Evolutionary conservation across 2,329 filamentous ascomycete genomes (phyloP), one percentile per base, ranked within the genome.

Genomic region (Cladosporium sp.): DNA sequence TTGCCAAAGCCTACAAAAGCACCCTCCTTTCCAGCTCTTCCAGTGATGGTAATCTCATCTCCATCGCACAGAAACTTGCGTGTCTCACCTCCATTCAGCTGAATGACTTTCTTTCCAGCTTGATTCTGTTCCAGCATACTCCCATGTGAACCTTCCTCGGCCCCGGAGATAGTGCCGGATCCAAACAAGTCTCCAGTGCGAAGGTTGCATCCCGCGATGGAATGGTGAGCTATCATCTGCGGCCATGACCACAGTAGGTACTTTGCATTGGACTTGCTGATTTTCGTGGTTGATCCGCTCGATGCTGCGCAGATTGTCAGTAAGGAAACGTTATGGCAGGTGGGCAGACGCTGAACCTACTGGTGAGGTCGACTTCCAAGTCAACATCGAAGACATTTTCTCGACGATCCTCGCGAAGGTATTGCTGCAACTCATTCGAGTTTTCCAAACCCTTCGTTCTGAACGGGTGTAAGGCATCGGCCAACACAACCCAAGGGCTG

Each of bases 401-500:
- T 52, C 62, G 20, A 59, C 56, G 1, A 54, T 43, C 6, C 40
- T 35, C 12, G 48, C 50, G 8, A 56, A 60, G 53, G 49, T 62
- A 62, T 36, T 53, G 55, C 38, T 59, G 60, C 3, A 60, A 56
- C 19, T 49, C 12, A 6, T 59, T 59, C 42, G 62, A 55, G 35
- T 64, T 60, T 22, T 51, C 55, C 4, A 60, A 55, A 18, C 60
- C 53, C 3, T 53, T 19, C n/a, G 55, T 59, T 12, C 57, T 51
- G 53, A 66, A 67, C 7, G 61, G 57, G 51, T 68, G 65, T 15
- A 84, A 60, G 0, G 82, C 81, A 22, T 83, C 79, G 1, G 78
- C 67, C 0, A 79, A 81, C 4, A 84, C 63, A 7, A 84, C 67
- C 82, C 81, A 85, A 0, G 81, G 79, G 0, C 77, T 79, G 19